Evolutionary conservation across 257 asterid species (phyloP).

Genomic region (Solanum dulcamara): DNA sequence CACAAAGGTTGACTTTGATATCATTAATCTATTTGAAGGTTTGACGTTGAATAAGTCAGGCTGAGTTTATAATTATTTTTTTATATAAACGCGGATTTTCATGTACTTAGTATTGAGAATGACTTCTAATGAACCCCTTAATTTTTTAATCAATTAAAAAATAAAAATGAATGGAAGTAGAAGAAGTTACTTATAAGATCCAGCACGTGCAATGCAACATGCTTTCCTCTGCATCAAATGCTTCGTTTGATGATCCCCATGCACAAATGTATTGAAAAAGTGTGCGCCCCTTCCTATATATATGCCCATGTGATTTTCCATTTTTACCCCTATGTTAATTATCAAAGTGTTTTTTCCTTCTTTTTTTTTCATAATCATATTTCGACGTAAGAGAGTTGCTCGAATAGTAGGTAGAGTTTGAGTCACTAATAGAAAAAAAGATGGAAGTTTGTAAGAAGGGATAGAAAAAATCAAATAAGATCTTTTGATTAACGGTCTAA

Average conservation of each 20-base stretch:
- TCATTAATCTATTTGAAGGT: not conserved
- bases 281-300: conserved; percentile 10
- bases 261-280: conserved; percentile 5
- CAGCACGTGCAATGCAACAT: conserved; percentile 5
- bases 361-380: not conserved
- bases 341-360: not conserved
- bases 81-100: not conserved
- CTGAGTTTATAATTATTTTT: not conserved
- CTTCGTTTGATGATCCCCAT: conserved; percentile 47
- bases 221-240: conserved; percentile 17
- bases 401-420: not conserved
- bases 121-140: not conserved
- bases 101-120: not conserved
- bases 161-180: not conserved
- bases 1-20: not conserved
- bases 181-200: not conserved
- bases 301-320: not conserved
- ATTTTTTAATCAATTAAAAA: not conserved
- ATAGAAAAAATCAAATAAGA: too few relatives aligned
- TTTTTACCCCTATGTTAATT: not conserved
- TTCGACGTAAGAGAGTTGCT: not conserved
- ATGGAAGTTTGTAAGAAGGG: not conserved
- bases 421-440: not conserved
- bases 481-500: not conserved
- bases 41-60: not conserved